Base-by-base conservation (phyloP, 371 early-diverging fungal species). In the Mortierella sp. region DNA sequence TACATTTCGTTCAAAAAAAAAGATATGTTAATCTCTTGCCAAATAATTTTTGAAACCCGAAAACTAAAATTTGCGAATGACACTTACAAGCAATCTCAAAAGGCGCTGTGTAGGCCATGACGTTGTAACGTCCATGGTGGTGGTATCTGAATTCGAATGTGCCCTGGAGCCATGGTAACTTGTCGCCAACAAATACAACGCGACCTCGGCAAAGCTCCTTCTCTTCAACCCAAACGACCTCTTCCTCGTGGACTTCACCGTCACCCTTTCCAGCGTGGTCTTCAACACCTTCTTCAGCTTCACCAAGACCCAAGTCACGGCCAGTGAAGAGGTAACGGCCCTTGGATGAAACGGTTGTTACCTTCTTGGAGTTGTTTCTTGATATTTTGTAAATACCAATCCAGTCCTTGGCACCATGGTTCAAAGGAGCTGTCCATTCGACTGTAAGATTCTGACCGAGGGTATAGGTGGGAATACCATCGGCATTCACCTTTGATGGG, bases 71-170 rank as follows among this genome's bases (percentile, higher is more conserved):
- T n/a, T n/a, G n/a, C n/a, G n/a, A n/a, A n/a, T n/a, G n/a, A n/a
- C n/a, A 75, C 79, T 64, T 86, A 88, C 89, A 82, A 4, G 70
- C 70, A 57, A 98, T 93, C 82, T 95, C 93, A 77, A 98, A 96
- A 3, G 95, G 91, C 17, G 69, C 70, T 6, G 93, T 90, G n/a
- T 86, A 70, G 0, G 94, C 90, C 85, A 97, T 88, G 22, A 96
- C 96, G 59, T 88, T 90, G 75, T 97, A 94, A 10, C 91, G 90
- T 35, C 91, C 92, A 70, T 95, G 94, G 62, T 93, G 93, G 77
- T 98, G 98, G 72, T 95, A 91, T 43, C 97, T 86, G 72, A 95
- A 89, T 83, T 97, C 97, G 69, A 95, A 98, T 0, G 86, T 89
- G 12, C 98, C 98, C 2, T 86, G 82, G 64, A 90, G 84, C 95